phyloP scores from a whole-genome alignment of 257 asterid genomes.

The Solanum pinnatisectum region DNA sequence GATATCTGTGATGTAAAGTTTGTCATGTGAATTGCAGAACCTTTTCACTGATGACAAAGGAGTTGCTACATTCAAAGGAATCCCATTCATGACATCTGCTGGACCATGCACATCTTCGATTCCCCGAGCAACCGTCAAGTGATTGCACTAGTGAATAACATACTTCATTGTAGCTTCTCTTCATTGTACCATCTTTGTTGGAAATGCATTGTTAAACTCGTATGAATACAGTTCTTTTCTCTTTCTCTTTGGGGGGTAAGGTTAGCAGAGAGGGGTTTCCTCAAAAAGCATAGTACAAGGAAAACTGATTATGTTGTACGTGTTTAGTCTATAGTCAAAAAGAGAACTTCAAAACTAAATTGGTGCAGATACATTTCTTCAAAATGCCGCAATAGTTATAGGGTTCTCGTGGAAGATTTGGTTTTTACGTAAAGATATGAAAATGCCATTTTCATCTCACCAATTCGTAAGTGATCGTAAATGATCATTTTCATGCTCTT shows the following conservation, averaged over 20 bases:
- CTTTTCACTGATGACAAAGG: constrained; percentile 71
- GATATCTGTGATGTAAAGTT: neutral
- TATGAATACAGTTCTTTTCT: neutral
- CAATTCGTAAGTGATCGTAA: neutral
- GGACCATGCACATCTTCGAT: constrained; percentile 87
- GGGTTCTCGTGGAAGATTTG: neutral
- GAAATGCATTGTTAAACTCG: neutral
- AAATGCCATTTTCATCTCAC: neutral
- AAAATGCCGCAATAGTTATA: neutral
- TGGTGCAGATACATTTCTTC: neutral
- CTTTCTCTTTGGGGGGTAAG: neutral
- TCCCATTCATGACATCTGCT: constrained; percentile 80
- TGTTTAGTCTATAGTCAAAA: neutral
- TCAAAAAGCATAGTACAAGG: neutral
- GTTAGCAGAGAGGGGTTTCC: neutral
- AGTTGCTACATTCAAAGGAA: constrained; percentile 76
- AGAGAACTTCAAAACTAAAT: neutral
- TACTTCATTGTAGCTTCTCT: neutral
- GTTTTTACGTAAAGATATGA: neutral
- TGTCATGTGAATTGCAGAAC: constrained; percentile 42
- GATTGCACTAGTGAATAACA: neutral
- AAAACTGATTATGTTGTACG: neutral
- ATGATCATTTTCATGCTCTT: neutral
- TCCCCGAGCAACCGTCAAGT: constrained; percentile 64
- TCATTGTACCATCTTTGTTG: neutral